A percentile compares a stretch with the other conserved stretches of the same genome.
Conservation (phyloP, 2,329 filamentous ascomycete genomes). For the Phialophora expanda region DNA sequence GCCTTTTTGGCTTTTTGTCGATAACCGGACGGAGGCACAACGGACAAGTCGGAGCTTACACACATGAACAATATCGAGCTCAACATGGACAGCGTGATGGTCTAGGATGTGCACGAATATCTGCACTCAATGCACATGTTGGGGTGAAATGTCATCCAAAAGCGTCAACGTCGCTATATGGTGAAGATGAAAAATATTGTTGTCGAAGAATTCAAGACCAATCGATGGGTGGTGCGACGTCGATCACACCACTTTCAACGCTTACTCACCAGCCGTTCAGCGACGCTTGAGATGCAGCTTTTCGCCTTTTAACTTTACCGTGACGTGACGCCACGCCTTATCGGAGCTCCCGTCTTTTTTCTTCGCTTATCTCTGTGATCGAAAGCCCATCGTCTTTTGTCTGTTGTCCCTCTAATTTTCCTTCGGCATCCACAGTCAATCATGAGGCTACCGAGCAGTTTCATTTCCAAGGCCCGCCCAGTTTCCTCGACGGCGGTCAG, state of each 20-base stretch:
- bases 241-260: neutral
- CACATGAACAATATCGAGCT: no score
- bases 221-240: neutral
- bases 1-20: no score
- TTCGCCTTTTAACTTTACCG: neutral
- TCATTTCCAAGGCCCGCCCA: conserved; percentile 2
- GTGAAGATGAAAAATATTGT: no score
- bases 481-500: neutral
- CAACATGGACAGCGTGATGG: no score
- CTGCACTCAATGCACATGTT: no score
- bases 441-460: neutral
- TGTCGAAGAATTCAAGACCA: neutral
- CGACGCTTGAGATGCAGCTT: neutral
- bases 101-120: no score
- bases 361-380: conserved; percentile 2
- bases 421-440: neutral
- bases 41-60: no score
- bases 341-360: neutral
- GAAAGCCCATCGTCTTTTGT: neutral
- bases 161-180: no score
- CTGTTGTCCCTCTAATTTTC: neutral
- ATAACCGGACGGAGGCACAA: no score
- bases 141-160: neutral
- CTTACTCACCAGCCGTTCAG: neutral
- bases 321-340: no score